Conservation (phyloP, 306 rosid species). For the Quercus gilva region DNA sequence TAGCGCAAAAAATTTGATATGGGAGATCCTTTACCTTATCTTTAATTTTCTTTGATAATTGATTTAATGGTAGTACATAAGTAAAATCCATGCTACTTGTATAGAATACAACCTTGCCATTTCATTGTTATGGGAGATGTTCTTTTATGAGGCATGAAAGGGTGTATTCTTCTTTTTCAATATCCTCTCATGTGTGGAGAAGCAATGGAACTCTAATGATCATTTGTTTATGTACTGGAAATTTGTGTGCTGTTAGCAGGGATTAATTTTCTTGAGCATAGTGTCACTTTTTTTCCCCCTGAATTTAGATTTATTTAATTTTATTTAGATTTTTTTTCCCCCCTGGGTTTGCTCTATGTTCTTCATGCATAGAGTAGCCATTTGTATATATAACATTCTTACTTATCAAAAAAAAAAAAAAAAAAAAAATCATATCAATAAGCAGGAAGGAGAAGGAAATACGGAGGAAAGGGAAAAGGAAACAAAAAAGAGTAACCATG, state of each 20-base stretch:
- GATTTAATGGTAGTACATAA: not conserved
- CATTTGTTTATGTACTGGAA: not conserved
- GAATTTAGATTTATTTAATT: not conserved
- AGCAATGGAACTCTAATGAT: not conserved
- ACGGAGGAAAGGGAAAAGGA: slow-evolving; percentile 39
- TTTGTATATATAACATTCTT: too few species aligned
- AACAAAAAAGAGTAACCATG: slow-evolving; percentile 36
- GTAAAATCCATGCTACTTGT: not conserved
- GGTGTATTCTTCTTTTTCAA: not conserved
- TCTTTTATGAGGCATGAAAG: not conserved
- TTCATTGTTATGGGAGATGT: not conserved
- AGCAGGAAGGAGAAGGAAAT: slow-evolving; percentile 38
- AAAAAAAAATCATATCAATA: not conserved
- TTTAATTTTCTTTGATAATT: not conserved
- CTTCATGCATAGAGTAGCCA: too few species aligned
- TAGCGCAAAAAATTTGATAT: not conserved
- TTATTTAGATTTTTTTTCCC: not conserved
- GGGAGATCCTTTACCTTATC: not conserved
- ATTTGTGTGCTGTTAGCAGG: not conserved
- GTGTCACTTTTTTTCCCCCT: not conserved
- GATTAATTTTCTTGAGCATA: not conserved
- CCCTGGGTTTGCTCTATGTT: too few species aligned
- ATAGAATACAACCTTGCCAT: not conserved
- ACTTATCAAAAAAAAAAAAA: too few species aligned
- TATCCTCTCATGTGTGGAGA: not conserved